These are phyloP conservation scores for Gyrodon lividus DNA, from an alignment of 768 basidiomycete species.

Conservation along the genomic window DNA sequence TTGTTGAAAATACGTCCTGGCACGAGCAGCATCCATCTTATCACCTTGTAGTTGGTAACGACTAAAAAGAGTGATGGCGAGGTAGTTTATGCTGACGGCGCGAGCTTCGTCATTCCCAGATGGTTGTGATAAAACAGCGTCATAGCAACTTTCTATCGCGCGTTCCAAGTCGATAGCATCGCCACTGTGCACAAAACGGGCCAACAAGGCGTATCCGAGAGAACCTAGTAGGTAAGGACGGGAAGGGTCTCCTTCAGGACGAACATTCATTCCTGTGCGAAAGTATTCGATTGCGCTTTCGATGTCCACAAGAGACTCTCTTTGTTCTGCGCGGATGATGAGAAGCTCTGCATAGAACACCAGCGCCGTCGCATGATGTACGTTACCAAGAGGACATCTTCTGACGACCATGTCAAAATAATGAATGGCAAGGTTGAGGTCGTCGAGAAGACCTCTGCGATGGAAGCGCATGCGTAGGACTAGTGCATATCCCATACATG, in stretches of 20 bases:
- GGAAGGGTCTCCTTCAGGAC: constrained; percentile 3
- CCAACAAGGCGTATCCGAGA: constrained; percentile 13
- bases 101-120: constrained; percentile 3
- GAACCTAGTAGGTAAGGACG: constrained; percentile 2
- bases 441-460: constrained; percentile 9
- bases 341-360: constrained; percentile 12
- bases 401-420: constrained; percentile 8
- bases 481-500: constrained; percentile 7
- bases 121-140: constrained; percentile 7
- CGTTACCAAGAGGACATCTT: constrained; percentile 6
- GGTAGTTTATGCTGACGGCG: constrained; percentile 5
- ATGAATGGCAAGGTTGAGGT: constrained; percentile 12
- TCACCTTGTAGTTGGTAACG: constrained; percentile 22
- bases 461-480: constrained; percentile 5
- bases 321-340: constrained; percentile 8
- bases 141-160: constrained; percentile 18
- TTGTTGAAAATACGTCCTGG: constrained; percentile 12
- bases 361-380: neutral
- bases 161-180: constrained; percentile 23
- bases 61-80: constrained; percentile 17
- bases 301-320: constrained; percentile 13
- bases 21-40: constrained; percentile 16
- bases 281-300: constrained; percentile 14
- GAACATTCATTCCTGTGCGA: constrained; percentile 7
- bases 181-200: constrained; percentile 22